Conservation (phyloP, 441 rosid species). For the Erodium texanum region DNA sequence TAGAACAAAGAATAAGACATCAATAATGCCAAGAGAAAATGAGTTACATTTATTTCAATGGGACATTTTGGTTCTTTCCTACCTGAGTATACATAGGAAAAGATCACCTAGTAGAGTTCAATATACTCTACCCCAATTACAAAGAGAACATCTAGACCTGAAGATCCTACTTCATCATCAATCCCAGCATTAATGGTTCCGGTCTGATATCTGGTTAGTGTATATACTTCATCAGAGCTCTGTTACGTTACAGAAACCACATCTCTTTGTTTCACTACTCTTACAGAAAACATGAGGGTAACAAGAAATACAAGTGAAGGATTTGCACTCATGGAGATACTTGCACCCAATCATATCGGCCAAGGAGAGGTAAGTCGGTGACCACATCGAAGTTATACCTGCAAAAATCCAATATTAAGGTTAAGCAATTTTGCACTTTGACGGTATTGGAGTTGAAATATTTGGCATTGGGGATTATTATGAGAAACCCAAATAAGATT, state of each 20-base stretch:
- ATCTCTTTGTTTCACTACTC: slow-evolving; percentile 12
- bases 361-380: slow-evolving; percentile 47
- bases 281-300: slow-evolving; percentile 6
- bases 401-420: slow-evolving; percentile 12
- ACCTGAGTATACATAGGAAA: background rate
- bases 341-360: slow-evolving; percentile 56
- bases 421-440: background rate
- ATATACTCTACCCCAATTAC: background rate
- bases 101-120: background rate
- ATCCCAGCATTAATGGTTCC: slow-evolving; percentile 7
- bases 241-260: too few relatives aligned
- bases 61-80: background rate
- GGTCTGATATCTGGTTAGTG: slow-evolving; percentile 21
- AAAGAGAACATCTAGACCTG: slow-evolving; percentile 1
- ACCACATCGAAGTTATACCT: slow-evolving; percentile 62
- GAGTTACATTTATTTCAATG: background rate
- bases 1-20: background rate
- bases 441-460: background rate
- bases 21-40: background rate
- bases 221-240: slow-evolving; percentile 21
- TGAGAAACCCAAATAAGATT: background rate
- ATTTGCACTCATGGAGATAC: slow-evolving; percentile 25
- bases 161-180: slow-evolving; percentile 3
- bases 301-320: background rate
- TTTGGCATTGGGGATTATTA: too few relatives aligned